Evolutionary conservation across 169 alveolate species (phyloP), one percentile per base, ranked within the genome.

Genomic region (Cyclospora cayetanensis): DNA sequence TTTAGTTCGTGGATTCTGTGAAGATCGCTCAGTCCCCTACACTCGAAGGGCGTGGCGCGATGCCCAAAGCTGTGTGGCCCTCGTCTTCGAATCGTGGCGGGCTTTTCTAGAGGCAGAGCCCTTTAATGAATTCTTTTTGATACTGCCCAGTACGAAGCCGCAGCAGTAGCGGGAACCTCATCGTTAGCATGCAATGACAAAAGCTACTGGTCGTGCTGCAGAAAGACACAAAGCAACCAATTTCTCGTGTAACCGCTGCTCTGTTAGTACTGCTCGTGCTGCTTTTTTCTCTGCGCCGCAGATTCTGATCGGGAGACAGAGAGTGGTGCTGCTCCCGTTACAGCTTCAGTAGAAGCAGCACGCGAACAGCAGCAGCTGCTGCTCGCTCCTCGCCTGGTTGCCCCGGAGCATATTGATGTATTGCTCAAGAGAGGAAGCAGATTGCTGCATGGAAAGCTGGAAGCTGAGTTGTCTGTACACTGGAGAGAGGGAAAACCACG

Each of bases 401-500:
- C 88, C 22, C 65, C 68, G 0, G 92, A 88, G 42, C 27, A 60
- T 12, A 76, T 55, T 1, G 70, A 76, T 53, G 20, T 39, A 25
- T 41, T 63, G 9, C 90, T 90, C 25, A 43, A 29, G 52, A 74
- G 84, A 34, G 90, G 85, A 25, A 53, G 77, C 43, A 37, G 66
- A 5, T 34, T 55, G 74, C 76, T 79, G 90, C 84, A 70, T 25
- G 29, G 31, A 4, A 72, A 37, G 41, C 89, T 89, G 52, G 86
- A 89, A 31, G 65, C 68, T 29, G 90, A 89, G 89, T 68, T 72
- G 90, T 68, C 88, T 52, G 82, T 76, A 31, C 87, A 89, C 93
- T 89, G 93, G 93, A 63, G 93, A 43, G 50, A 53, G 52, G 93
- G 83, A 63, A 34, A 55, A 29, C 86, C 87, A 27, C 65, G 41